Conservation (phyloP, 257 asterid genomes). For the Fraxinus quadrangulata region DNA sequence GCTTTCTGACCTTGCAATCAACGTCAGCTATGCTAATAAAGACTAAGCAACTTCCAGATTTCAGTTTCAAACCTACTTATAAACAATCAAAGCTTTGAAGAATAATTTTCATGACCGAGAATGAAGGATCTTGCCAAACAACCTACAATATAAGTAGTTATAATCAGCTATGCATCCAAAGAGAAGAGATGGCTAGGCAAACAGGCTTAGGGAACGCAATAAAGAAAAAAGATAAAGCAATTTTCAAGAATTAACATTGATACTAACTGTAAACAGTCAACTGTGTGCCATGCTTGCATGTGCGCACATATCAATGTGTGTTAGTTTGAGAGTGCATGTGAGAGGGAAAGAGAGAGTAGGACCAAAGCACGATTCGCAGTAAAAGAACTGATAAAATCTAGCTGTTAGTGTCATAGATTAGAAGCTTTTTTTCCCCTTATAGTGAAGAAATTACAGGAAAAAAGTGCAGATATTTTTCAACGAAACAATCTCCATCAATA, state of each 20-base stretch:
- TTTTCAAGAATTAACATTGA: neutral
- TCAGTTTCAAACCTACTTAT: neutral
- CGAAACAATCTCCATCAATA: neutral
- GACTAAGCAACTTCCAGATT: neutral
- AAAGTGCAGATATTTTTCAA: too few relatives aligned
- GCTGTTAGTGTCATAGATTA: neutral
- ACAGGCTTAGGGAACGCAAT: neutral
- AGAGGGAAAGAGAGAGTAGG: too few relatives aligned
- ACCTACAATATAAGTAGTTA: conserved; percentile 21
- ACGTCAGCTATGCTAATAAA: neutral
- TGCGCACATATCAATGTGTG: too few relatives aligned
- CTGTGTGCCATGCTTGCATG: too few relatives aligned
- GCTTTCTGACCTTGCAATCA: neutral
- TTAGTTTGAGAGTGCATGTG: neutral
- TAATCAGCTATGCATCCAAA: conserved; percentile 7
- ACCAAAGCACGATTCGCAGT: neutral
- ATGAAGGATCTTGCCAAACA: conserved; percentile 18
- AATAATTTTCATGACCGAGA: neutral
- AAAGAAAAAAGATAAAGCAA: neutral
- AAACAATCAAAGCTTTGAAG: neutral
- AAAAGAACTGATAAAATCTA: neutral
- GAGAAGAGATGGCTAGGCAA: neutral
- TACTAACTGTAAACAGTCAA: neutral
- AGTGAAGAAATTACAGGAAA: neutral
- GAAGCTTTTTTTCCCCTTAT: neutral